Base-by-base conservation (phyloP, 2,329 filamentous ascomycete genomes). In the Graphilbum fragrans region DNA sequence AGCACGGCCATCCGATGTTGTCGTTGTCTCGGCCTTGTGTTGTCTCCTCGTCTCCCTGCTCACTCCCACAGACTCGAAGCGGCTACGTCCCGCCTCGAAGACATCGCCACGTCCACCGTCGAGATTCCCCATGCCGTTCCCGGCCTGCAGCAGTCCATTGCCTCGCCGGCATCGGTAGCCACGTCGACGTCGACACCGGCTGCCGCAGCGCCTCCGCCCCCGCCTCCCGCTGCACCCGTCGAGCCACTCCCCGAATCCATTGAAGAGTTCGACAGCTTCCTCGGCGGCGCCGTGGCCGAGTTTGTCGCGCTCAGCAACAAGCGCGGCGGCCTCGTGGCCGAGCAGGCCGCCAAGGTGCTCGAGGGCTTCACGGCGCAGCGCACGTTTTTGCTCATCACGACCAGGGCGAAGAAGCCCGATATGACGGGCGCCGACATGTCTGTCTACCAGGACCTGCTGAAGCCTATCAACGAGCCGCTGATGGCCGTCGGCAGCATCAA, bases 31-130 rank as follows among this genome's bases (percentile, higher is more conserved):
- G 3, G 6, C 21, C 29, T 20, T 16, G 17, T 25, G 3, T 39
- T 21, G 20, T 9, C 20, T 31, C 23, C 19, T 31, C 19, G 4
- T 12, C 25, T 9, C 20, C 23, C 50, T 59, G 55, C 74, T 77
- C 60, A 77, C 63, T 7, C 68, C 43, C 49, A 51, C 59, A 98
- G 92, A 66, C 83, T 98, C 53, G 92, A 98, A 72, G 92, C 92
- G 60, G 92, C 92, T 32, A 98, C 92, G 40, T 92, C 87, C 49
- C 81, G 92, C 45, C 77, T 98, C 43, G 92, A 98, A 67, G 92
- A 98, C 61, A 94, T 98, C 56, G 90, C 92, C 36, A 79, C 84
- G 50, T 82, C 86, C 16, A 77, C 73, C 41, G 66, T 75, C 50
- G 80, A 82, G 51, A 60, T 72, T 3, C 70, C 70, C 42, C 71